Evolutionary conservation across 805 yeast species (phyloP), one percentile per base, ranked within the genome.

Genomic region (Starmerella sirachaensis): DNA sequence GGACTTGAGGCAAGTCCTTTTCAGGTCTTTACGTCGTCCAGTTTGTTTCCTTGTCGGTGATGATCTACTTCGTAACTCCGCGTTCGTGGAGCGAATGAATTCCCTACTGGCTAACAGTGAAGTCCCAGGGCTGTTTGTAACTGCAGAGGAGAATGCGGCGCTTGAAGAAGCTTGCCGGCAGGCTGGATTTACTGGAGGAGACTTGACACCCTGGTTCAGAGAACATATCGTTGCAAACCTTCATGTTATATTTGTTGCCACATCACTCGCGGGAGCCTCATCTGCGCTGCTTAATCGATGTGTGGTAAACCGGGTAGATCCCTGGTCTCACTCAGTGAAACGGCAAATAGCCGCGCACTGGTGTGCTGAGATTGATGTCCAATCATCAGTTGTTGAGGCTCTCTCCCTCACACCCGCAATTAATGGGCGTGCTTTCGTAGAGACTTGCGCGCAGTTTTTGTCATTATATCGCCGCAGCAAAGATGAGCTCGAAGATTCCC

Each of bases 81-180:
- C 91, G 0, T 88, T 86, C 52, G 58, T 88, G 21, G 97, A 88
- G 56, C 63, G 94, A 43, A 84, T 88, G 91, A 88, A 88, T 50
- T 82, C 94, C 0, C 61, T 88, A n/a, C 65, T 88, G 26, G 95
- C 96, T 0, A 88, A 88, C 57, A 81, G 94, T 0, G 96, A 88
- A 51, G 68, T 85, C 26, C 95, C 95, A 1, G 95, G 94, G 4
- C 60, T 88, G 11, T 88, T 83, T 55, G 80, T 72, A 39, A 85
- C 76, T 0, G 21, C 34, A 1, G 48, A 44, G 10, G 43, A 39
- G 13, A 17, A 12, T 3, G 27, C 35, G 9, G 43, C 37, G 28
- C 35, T 44, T 4, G 48, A 40, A 28, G 44, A 41, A 14, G 18
- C 21, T 5, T 31, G 40, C 12, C 14, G 36, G 11, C 28, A 43